Percentiles rank a stretch among this genome's conserved stretches.
These are phyloP conservation scores for Cadophora sp. DNA, from an alignment of 2,329 filamentous ascomycete species.

Conservation along the genomic window DNA sequence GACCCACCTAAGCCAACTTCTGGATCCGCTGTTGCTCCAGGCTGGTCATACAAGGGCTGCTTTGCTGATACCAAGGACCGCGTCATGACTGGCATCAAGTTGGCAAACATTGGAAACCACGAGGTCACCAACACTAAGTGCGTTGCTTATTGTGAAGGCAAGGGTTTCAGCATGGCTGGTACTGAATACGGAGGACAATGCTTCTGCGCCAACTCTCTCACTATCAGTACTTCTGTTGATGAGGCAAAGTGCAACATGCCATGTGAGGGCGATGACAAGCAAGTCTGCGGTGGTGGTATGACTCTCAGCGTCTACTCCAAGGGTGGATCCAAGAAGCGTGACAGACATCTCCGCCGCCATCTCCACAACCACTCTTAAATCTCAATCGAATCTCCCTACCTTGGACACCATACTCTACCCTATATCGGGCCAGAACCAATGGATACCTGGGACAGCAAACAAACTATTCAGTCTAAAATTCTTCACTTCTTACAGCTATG, in stretches of 20 bases:
- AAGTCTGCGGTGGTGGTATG: conserved; percentile 59
- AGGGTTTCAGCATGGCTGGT: conserved; percentile 55
- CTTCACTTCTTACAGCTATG: conserved; percentile 19
- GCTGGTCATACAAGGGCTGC: conserved; percentile 53
- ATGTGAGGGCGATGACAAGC: conserved; percentile 56
- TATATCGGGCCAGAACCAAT: background rate
- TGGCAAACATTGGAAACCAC: conserved; percentile 50
- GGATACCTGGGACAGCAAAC: conserved; percentile 1
- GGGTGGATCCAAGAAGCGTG: conserved; percentile 10
- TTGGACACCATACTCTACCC: conserved; percentile 2
- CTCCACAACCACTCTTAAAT: conserved; percentile 16
- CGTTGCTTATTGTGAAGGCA: conserved; percentile 54
- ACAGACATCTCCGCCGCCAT: conserved; percentile 16
- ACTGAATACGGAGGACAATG: conserved; percentile 57
- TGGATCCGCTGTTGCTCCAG: conserved; percentile 37
- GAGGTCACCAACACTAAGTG: conserved; percentile 54
- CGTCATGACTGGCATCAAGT: conserved; percentile 49
- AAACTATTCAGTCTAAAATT: background rate
- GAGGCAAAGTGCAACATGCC: conserved; percentile 55
- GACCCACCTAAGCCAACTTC: conserved; percentile 37
- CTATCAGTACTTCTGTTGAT: conserved; percentile 50
- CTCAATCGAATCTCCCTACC: conserved; percentile 13
- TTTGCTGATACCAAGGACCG: conserved; percentile 48
- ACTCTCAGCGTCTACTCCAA: conserved; percentile 53
- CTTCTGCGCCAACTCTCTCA: conserved; percentile 54